phyloP scores from a whole-genome alignment of 306 rosid species.

The Vicia sativa region DNA sequence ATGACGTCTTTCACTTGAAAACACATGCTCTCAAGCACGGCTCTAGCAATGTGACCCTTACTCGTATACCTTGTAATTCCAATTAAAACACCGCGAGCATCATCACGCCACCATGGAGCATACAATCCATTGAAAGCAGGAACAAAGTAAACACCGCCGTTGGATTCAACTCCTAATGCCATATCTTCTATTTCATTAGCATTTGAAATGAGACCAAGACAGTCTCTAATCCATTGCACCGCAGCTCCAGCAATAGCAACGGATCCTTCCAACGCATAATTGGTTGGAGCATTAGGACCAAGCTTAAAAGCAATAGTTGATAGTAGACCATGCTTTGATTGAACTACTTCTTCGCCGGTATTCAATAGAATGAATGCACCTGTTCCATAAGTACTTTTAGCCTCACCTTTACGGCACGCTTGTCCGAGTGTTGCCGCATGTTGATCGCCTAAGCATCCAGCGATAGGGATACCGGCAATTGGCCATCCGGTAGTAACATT shows the following conservation, averaged over 20 bases:
- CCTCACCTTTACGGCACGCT: conserved; percentile 79
- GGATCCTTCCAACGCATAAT: conserved; percentile 92
- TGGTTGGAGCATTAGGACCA: conserved; percentile 61
- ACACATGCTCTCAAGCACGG: conserved; percentile 90
- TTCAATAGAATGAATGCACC: conserved; percentile 91
- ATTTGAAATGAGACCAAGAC: conserved; percentile 67
- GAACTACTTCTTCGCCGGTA: conserved; percentile 65
- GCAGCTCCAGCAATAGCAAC: conserved; percentile 99
- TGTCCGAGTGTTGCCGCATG: conserved; percentile 95
- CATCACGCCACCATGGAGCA: conserved; percentile 99
- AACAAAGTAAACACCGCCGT: conserved; percentile 84
- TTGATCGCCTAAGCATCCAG: conserved; percentile 94
- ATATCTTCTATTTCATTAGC: conserved; percentile 76
- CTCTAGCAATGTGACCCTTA: conserved; percentile 87
- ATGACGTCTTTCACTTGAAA: conserved; percentile 90
- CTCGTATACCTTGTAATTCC: conserved; percentile 82
- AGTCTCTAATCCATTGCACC: conserved; percentile 93
- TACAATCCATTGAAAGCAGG: conserved; percentile 91
- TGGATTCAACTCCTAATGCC: conserved; percentile 66
- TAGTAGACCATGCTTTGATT: conserved; percentile 77
- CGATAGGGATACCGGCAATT: conserved; percentile 67
- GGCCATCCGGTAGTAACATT: conserved; percentile 70
- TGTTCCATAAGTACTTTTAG: conserved; percentile 91
- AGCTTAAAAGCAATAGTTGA: conserved; percentile 84
- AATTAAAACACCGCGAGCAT: conserved; percentile 86